Percentiles rank a stretch among this genome's conserved stretches.
Evolutionary conservation across 1,284 basidiomycete species (phyloP).

Genomic region (Butyriboletus appendiculatus): DNA sequence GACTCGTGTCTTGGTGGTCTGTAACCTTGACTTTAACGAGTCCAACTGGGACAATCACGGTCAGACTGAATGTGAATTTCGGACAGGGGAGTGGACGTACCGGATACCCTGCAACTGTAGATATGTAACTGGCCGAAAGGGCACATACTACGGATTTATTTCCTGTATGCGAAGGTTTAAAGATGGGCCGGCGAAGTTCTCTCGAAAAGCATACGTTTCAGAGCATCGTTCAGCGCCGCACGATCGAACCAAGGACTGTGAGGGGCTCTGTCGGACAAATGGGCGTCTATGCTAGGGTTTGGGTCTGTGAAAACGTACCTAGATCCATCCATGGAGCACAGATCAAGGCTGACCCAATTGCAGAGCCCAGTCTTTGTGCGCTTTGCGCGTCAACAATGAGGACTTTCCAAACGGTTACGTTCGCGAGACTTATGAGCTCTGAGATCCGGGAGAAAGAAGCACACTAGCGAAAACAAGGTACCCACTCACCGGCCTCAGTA

Average conservation of each 20-base stretch:
- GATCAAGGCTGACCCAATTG: constrained; percentile 53
- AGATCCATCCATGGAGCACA: constrained; percentile 77
- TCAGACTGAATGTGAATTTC: constrained; percentile 2
- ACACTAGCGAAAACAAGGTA: constrained; percentile 22
- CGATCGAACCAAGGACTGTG: constrained; percentile 61
- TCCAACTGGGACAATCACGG: constrained; percentile 57
- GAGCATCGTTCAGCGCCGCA: constrained; percentile 60
- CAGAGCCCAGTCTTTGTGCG: constrained; percentile 45
- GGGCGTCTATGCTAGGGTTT: constrained; percentile 14
- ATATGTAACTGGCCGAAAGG: constrained; percentile 79
- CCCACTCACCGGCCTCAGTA: constrained; percentile 18
- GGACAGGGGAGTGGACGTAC: constrained; percentile 44
- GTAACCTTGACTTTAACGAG: constrained; percentile 88
- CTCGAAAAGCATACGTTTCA: constrained; percentile 54
- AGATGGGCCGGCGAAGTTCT: constrained; percentile 10
- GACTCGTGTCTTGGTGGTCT: constrained; percentile 79
- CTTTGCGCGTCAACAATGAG: constrained; percentile 36
- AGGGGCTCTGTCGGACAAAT: constrained; percentile 42
- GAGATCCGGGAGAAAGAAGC: constrained; percentile 15
- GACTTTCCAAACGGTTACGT: constrained; percentile 18
- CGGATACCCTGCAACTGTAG: constrained; percentile 81
- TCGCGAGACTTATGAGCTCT: constrained; percentile 10
- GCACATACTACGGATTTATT: constrained; percentile 84
- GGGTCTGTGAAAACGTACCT: constrained; percentile 41
- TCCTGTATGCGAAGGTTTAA: constrained; percentile 40